phyloP scores from a whole-genome alignment of 495 filamentous ascomycete genomes.

The Penicillium verhagenii region DNA sequence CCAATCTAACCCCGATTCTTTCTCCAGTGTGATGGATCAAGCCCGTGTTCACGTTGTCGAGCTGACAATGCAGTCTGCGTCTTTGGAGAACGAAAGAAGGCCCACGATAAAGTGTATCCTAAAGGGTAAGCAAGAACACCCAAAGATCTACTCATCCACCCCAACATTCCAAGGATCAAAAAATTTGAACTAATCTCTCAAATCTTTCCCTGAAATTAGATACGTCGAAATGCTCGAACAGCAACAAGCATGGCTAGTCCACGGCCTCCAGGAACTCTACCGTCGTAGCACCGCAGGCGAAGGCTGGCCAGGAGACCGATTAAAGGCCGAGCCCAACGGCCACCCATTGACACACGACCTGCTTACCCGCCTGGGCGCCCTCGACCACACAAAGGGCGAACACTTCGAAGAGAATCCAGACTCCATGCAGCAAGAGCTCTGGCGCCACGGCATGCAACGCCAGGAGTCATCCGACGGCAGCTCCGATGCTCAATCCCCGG shows the following conservation, averaged over 20 bases:
- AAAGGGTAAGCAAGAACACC: conserved; percentile 52
- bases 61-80: conserved; percentile 61
- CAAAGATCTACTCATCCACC: background rate
- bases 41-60: conserved; percentile 59
- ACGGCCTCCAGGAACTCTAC: conserved; percentile 62
- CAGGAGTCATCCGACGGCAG: conserved; percentile 53
- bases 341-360: conserved; percentile 67
- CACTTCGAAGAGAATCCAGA: conserved; percentile 59
- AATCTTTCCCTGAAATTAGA: too few relatives aligned
- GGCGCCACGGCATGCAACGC: conserved; percentile 49
- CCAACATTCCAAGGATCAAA: too few relatives aligned
- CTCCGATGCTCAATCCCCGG: conserved; percentile 52
- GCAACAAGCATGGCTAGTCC: conserved; percentile 62
- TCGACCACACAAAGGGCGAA: conserved; percentile 51
- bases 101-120: conserved; percentile 62
- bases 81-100: conserved; percentile 62
- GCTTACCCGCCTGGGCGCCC: conserved; percentile 56
- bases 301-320: conserved; percentile 53
- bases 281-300: conserved; percentile 47
- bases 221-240: conserved; percentile 74
- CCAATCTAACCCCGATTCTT: conserved; percentile 20
- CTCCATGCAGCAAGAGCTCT: conserved; percentile 53
- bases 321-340: conserved; percentile 53
- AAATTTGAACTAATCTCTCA: too few relatives aligned
- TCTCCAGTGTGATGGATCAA: conserved; percentile 57